Percentiles rank a stretch among this genome's conserved stretches.
Conservation (phyloP, 2,329 filamentous ascomycete species). For the Penicillium sp. region DNA sequence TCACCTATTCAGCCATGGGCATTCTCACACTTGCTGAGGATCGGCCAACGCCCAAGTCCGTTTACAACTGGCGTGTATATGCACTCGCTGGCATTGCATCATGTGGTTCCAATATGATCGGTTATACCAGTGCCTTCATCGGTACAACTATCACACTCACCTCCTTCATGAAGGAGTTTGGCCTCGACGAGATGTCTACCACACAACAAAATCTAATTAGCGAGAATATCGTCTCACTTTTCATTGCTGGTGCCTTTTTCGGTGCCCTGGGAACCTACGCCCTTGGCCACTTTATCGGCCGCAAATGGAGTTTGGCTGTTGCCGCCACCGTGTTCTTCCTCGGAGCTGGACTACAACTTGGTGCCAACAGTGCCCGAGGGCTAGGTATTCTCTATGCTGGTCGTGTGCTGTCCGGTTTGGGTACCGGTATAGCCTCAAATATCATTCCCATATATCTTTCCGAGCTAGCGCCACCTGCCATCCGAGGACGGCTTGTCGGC, state of each 20-base stretch:
- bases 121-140: constrained; percentile 72
- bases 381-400: constrained; percentile 59
- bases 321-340: constrained; percentile 65
- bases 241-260: constrained; percentile 81
- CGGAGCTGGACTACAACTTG: constrained; percentile 68
- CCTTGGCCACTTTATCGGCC: constrained; percentile 63
- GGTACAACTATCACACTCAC: constrained; percentile 70
- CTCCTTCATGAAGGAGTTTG: constrained; percentile 68
- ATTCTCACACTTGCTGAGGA: constrained; percentile 43
- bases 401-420: constrained; percentile 54
- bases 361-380: constrained; percentile 57
- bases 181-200: constrained; percentile 53
- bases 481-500: constrained; percentile 56
- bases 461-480: constrained; percentile 55
- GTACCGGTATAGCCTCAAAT: constrained; percentile 55
- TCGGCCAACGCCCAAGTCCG: constrained; percentile 55
- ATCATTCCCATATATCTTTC: constrained; percentile 59
- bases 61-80: constrained; percentile 63
- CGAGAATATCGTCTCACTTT: constrained; percentile 73
- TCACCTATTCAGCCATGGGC: constrained; percentile 27
- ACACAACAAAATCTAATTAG: constrained; percentile 59
- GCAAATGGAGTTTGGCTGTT: constrained; percentile 61
- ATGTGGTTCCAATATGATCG: constrained; percentile 59
- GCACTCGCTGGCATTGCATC: constrained; percentile 54
- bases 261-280: constrained; percentile 65